These are phyloP conservation scores for Phialocephala subalpina DNA, from an alignment of 2,329 filamentous ascomycete species.

Conservation along the genomic window DNA sequence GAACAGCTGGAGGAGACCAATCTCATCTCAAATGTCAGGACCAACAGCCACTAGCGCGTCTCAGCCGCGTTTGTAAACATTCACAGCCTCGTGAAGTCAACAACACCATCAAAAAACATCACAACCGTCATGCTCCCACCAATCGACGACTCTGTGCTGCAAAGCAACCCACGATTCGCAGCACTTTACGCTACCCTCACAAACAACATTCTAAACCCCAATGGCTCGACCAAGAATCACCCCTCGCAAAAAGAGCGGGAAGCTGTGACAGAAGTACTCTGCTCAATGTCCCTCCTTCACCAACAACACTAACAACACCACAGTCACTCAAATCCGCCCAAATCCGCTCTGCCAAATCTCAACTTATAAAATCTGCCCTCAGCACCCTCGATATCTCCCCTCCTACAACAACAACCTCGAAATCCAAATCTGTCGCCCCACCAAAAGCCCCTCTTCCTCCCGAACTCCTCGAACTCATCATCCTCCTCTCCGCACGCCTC, in stretches of 20 bases:
- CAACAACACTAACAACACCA: conserved; percentile 6
- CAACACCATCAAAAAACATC: not conserved
- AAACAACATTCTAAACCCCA: conserved; percentile 60
- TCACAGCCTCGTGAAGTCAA: conserved; percentile 9
- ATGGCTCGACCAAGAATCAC: conserved; percentile 64
- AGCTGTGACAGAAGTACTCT: conserved; percentile 57
- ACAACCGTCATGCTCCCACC: conserved; percentile 62
- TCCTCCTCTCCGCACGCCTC: conserved; percentile 58
- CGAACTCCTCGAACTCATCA: conserved; percentile 60
- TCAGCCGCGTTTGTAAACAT: not conserved
- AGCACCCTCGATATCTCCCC: conserved; percentile 49
- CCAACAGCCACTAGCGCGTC: no score
- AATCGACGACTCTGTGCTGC: conserved; percentile 60
- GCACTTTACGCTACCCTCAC: conserved; percentile 63
- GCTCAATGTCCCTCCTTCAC: not conserved
- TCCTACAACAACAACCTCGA: conserved; percentile 37
- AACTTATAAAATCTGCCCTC: conserved; percentile 61
- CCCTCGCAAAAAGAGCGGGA: conserved; percentile 58
- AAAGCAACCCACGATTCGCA: conserved; percentile 67
- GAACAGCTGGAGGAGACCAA: no score
- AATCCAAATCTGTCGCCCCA: conserved; percentile 22
- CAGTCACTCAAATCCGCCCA: conserved; percentile 59
- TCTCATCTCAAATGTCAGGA: no score
- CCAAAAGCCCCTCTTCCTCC: conserved; percentile 46
- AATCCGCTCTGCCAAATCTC: conserved; percentile 55